These are phyloP conservation scores for Scedosporium minutisporum DNA, from an alignment of 2,329 filamentous ascomycete genomes.

Conservation along the genomic window DNA sequence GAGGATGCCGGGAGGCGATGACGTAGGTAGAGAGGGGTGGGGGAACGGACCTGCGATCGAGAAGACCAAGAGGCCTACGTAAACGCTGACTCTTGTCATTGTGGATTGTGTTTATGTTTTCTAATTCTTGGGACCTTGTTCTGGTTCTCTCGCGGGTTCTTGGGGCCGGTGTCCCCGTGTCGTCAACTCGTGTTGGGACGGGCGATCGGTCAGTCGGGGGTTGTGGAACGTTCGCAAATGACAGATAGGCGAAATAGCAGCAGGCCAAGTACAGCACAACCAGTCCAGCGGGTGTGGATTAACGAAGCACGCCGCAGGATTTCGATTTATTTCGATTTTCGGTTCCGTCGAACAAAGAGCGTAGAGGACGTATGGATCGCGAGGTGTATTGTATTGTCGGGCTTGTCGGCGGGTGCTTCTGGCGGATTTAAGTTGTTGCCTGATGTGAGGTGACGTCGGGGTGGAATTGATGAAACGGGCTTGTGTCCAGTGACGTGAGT, in stretches of 20 bases:
- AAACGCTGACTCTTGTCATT: conserved; percentile 8
- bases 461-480: not conserved
- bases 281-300: no score
- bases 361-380: not conserved
- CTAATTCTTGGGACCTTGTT: not conserved
- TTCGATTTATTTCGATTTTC: no score
- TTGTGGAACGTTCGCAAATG: no score
- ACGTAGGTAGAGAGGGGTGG: not conserved
- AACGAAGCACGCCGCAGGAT: no score
- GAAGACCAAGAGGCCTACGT: conserved; percentile 3
- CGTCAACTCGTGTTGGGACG: no score
- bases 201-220: no score
- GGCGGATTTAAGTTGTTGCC: not conserved
- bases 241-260: no score
- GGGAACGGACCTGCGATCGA: conserved; percentile 1
- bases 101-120: not conserved
- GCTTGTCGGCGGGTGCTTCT: not conserved
- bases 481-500: not conserved
- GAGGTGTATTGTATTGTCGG: not conserved
- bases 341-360: not conserved
- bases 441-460: not conserved
- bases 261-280: no score
- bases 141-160: no score
- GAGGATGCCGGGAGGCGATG: not conserved
- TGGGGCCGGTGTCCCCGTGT: no score